Percentiles rank a stretch among this genome's conserved stretches.
phyloP scores from a whole-genome alignment of 1,284 basidiomycete species.

The Abortiporus biennis region DNA sequence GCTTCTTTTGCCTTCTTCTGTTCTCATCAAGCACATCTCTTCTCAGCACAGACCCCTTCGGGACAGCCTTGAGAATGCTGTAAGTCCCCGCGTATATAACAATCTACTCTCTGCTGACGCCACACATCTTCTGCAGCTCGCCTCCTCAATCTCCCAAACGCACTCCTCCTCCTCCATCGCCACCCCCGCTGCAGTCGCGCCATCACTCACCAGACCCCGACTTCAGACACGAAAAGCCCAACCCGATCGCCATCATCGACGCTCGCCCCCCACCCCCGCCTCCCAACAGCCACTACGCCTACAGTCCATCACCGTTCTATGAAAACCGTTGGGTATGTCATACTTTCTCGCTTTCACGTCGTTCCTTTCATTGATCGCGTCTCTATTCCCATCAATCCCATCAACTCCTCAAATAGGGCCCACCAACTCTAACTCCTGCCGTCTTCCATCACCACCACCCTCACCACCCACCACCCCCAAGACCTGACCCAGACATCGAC shows the following conservation, averaged over 20 bases:
- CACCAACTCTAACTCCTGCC: slow-evolving; percentile 3
- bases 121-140: too few species aligned
- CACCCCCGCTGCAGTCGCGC: too few species aligned
- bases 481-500: slow-evolving; percentile 1
- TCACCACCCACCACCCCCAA: neutral
- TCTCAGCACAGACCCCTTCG: slow-evolving; percentile 9
- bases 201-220: too few species aligned
- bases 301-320: slow-evolving; percentile 6
- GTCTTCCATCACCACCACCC: neutral
- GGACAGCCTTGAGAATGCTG: slow-evolving; percentile 14
- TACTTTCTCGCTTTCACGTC: neutral
- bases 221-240: neutral
- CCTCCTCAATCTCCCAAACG: too few species aligned
- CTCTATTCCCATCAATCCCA: neutral
- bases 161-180: too few species aligned
- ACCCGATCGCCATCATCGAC: neutral
- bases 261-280: neutral
- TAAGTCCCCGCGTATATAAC: slow-evolving; percentile 11
- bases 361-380: slow-evolving; percentile 1
- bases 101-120: slow-evolving; percentile 4
- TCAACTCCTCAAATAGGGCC: too few species aligned
- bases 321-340: slow-evolving; percentile 14
- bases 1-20: slow-evolving; percentile 9
- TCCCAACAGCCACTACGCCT: slow-evolving; percentile 6
- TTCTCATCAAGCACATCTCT: slow-evolving; percentile 13